Evolutionary conservation across 225 moss, liverwort and hornwort genomes (phyloP), one percentile per base, ranked within the genome.

Genomic region (Physcomitrellopsis africana): DNA sequence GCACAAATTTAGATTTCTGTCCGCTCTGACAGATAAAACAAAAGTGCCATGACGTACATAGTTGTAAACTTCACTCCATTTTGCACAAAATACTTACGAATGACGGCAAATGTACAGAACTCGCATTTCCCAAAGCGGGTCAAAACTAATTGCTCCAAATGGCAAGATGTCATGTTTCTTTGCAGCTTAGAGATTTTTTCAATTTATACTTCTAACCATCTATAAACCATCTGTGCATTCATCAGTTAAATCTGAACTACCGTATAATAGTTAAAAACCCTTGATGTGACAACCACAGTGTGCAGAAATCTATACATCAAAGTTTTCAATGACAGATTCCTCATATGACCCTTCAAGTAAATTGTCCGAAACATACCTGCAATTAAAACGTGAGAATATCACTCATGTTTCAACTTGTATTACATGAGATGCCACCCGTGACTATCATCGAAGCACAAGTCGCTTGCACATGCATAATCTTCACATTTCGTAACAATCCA

Each of bases 351-450:
- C 41, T 87, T 85, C 74, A 94, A 83, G 60, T 92, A 89, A 37
- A 87, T 96, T 94, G 81, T 73, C 84, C 20, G 90, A 88, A 41
- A 96, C 72, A 83, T 88, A 90, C 78, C 93, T 93, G 86, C 49
- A 18, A 82, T 60, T 56, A 43, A 41, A 44, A 19, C 23, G 62
- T 59, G 5, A 37, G 3, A 67, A 5, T 9, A 56, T 80, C 51
- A 67, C 29, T 66, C 60, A 55, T 18, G 43, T 27, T 41, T 27
- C 32, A 37, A 37, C 32, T 49, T 59, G 11, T 42, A 46, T 17
- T 57, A 80, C 42, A 48, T 63, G 15, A 10, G 51, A 60, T 23
- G 26, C 48, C 29, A 8, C 26, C 60, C 11, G 29, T 2, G 10
- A 22, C 15, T 24, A 37, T 45, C 37, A 48, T 64, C 23, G 60